phyloP scores from a whole-genome alignment of 129 eudicot genomes.

The Dittrichia graveolens region DNA sequence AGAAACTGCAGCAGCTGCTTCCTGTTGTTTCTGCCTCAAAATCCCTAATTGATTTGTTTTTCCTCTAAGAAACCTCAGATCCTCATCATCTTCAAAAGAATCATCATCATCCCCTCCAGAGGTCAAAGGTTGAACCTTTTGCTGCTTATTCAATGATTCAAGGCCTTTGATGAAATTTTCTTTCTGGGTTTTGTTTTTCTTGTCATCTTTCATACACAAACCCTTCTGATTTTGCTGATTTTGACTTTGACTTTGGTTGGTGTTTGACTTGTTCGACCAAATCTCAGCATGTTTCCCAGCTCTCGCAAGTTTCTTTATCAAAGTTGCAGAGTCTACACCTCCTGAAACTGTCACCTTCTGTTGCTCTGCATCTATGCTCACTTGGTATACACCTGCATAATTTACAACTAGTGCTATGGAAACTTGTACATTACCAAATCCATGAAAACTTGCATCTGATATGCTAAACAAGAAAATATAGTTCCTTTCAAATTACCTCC shows the following conservation, averaged over 20 bases:
- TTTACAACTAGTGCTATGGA: slow-evolving; percentile 9
- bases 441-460: background rate
- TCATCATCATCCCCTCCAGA: slow-evolving; percentile 50
- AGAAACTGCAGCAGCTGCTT: slow-evolving; percentile 31
- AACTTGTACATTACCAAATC: slow-evolving; percentile 12
- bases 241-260: slow-evolving; percentile 45
- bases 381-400: slow-evolving; percentile 65
- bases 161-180: slow-evolving; percentile 42
- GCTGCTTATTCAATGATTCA: slow-evolving; percentile 55
- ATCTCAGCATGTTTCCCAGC: slow-evolving; percentile 78
- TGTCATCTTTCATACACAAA: slow-evolving; percentile 47
- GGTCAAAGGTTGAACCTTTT: slow-evolving; percentile 36
- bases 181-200: slow-evolving; percentile 50
- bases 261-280: slow-evolving; percentile 56
- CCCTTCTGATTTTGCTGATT: slow-evolving; percentile 49
- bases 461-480: background rate
- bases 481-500: background rate
- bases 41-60: slow-evolving; percentile 44
- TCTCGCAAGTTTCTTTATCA: slow-evolving; percentile 59
- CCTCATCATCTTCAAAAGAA: slow-evolving; percentile 48
- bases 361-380: slow-evolving; percentile 65
- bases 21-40: slow-evolving; percentile 48
- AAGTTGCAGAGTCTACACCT: slow-evolving; percentile 53
- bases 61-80: slow-evolving; percentile 44
- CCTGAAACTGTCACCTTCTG: slow-evolving; percentile 79